Evolutionary conservation across 805 yeast species (phyloP), one percentile per base, ranked within the genome.

Genomic region (Saturnispora bothae): DNA sequence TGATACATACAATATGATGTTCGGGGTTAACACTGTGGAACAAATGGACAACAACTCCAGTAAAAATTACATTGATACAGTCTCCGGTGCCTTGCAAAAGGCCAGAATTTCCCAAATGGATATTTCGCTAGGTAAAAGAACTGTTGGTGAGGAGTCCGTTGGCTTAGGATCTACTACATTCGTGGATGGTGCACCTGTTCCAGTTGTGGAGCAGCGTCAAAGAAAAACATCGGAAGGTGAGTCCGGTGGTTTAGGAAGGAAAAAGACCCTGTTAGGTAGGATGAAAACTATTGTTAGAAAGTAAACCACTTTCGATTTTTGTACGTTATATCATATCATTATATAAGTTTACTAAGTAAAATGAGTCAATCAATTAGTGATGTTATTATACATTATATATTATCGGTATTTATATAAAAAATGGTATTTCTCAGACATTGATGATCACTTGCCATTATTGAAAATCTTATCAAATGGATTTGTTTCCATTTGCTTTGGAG

Each of bases 151-250:
- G 34, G 69, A 82, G 3, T 83, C 96, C 1, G 68, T 80, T 37
- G 98, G 98, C 1, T 68, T 92, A 31, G 98, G 98, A 3, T 73
- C 89, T 1, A 72, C 95, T 2, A 89, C 98, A 0, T 89, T 89
- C 55, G 56, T 89, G 43, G 96, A 92, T 57, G 98, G 98, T 26
- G 92, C 96, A 0, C 97, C 97, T 12, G 98, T 96, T 4, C n/a
- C 28, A 8, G 25, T 8, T 53, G 48, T 36, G 57, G 57, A 20
- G 17, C 18, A 31, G 28, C 28, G 30, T 36, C 44, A 36, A 42
- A 7, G 33, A 36, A 5, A 61, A 80, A n/a, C n/a, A n/a, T n/a
- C n/a, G n/a, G n/a, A n/a, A n/a, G n/a, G n/a, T n/a, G 36, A 59
- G 62, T 28, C 60, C 79, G 59, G 68, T 15, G 78, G 77, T 1